These are phyloP conservation scores for Wallacemonas collosoma DNA, from an alignment of 208 protist genomes.

Conservation along the genomic window DNA sequence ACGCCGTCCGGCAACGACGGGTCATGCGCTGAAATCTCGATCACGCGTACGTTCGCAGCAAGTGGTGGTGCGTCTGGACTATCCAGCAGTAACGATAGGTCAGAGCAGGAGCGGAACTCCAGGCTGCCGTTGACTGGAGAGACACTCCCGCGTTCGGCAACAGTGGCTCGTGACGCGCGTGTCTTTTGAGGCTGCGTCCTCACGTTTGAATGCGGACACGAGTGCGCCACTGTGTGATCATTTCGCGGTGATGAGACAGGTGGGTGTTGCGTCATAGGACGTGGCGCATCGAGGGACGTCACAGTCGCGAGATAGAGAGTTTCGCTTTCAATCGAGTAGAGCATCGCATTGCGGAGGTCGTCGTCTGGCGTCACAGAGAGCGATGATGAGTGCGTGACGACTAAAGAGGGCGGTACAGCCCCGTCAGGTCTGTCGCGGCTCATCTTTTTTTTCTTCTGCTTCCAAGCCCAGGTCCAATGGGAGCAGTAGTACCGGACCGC, in stretches of 20 bases:
- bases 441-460: slow-evolving; percentile 1
- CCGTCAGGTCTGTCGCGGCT: background rate
- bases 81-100: background rate
- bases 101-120: background rate
- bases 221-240: background rate
- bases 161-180: background rate
- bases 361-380: background rate
- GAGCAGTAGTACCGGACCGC: too few species aligned
- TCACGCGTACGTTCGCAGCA: too few species aligned
- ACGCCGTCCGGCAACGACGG: too few species aligned
- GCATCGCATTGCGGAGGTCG: background rate
- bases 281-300: background rate
- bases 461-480: background rate
- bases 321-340: slow-evolving; percentile 5
- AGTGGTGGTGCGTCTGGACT: background rate
- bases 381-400: background rate
- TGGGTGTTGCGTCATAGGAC: background rate
- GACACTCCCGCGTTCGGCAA: background rate
- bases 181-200: too few species aligned
- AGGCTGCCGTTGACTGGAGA: background rate
- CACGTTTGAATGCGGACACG: background rate
- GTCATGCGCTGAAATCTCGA: too few species aligned
- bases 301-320: background rate
- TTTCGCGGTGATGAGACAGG: background rate
- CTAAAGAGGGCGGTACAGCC: too few species aligned